These are phyloP conservation scores for Coelastrella sp. DNA, from an alignment of 139 green algal species.

Conservation along the genomic window DNA sequence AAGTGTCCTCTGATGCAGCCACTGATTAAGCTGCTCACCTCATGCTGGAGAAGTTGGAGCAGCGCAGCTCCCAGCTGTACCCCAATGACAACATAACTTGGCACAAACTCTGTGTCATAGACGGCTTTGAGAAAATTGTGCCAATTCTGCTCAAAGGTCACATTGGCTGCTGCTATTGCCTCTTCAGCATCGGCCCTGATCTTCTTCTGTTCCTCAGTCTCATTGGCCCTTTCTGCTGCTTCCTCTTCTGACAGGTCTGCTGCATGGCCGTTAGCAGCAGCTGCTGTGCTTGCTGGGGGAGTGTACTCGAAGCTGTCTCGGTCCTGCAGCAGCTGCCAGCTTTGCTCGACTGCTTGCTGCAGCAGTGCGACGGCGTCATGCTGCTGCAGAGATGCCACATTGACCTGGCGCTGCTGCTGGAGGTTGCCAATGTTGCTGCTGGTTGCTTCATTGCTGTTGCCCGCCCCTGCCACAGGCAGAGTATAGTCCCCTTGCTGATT, in stretches of 20 bases:
- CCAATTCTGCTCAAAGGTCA: constrained; percentile 49
- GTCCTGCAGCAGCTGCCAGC: constrained; percentile 23
- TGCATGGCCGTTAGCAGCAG: neutral
- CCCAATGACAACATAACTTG: neutral
- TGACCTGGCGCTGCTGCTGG: constrained; percentile 3
- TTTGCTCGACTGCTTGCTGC: neutral
- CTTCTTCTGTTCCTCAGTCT: constrained; percentile 15
- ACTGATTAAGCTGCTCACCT: neutral
- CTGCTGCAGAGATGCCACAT: neutral
- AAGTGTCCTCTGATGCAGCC: neutral
- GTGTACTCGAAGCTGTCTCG: neutral
- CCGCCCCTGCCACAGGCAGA: neutral
- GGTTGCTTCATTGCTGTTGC: neutral
- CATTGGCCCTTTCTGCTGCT: neutral
- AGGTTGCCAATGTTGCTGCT: neutral
- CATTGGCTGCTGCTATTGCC: neutral
- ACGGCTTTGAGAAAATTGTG: constrained; percentile 22
- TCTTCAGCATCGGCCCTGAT: neutral
- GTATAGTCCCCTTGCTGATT: constrained; percentile 27
- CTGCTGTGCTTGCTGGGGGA: neutral
- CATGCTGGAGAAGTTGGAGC: constrained; percentile 30
- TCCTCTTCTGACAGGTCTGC: neutral
- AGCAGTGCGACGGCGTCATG: neutral
- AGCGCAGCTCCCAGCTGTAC: constrained; percentile 17
- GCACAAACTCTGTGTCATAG: constrained; percentile 22